Evolutionary conservation across 176 grass and related monocot genomes (phyloP), one percentile per base, ranked within the genome.

Genomic region (Thinopyrum elongatum): DNA sequence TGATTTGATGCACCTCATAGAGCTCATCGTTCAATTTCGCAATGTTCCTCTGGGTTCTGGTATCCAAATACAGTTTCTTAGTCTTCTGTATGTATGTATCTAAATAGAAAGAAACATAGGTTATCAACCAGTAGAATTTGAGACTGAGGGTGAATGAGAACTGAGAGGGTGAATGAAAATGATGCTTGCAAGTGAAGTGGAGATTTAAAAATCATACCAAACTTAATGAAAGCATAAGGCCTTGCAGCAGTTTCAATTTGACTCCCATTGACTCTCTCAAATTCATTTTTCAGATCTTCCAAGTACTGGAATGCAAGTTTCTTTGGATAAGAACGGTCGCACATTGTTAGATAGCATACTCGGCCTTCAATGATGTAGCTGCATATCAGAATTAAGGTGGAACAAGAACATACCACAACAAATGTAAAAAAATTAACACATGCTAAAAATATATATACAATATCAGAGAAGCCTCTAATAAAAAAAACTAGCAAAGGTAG

Each of bases 21-120:
- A 98, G 93, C 74, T 98, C 95, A 85, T 98, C 95, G 65, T 98
- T 98, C 63, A 98, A 51, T 85, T 98, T 98, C 68, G 89, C 87
- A 74, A 98, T 83, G 85, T 98, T 98, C 67, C 95, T 91, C 67
- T 98, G 95, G 35, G 93, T 98, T 85, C 93, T 94, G 33, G 95
- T 93, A 86, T 98, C 95, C 76, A 98, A 90, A 87, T 98, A 98
- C 61, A 98, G 83, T 70, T 95, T 98, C 93, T 90, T 98, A 51
- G 95, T 98, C 91, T 98, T 98, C 91, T 98, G 95, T 84, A 98
- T 98, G 79, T 95, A 98, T 57, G 95, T 95, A 86, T 98, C 95
- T 98, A 79, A 49, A 70, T 42, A 87, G 3, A 85, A 61, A 84
- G 8, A 76, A 21, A 74, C 46, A 79, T 35, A 84, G n/a, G 29